A percentile compares a stretch with the other conserved stretches of the same genome.
Conservation (phyloP, 2,329 filamentous ascomycete species). For the Arthroderma sp. region DNA sequence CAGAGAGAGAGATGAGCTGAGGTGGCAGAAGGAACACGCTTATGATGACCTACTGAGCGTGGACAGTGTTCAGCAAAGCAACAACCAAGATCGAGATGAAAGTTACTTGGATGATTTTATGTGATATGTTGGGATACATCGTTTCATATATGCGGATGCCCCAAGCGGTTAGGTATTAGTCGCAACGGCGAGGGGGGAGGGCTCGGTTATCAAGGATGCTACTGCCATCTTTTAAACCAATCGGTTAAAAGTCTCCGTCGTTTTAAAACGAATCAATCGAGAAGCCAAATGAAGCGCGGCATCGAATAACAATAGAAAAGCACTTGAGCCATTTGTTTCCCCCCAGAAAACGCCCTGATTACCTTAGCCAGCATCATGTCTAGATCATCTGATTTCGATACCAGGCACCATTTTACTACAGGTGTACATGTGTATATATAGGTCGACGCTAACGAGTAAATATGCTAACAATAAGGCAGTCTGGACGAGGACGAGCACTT, state of each 20-base stretch:
- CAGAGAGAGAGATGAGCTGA: slow-evolving; percentile 75
- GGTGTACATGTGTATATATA: background rate
- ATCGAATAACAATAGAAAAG: no score
- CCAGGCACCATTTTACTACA: background rate
- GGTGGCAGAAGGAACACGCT: slow-evolving; percentile 93
- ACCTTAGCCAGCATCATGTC: background rate
- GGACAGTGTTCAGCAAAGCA: slow-evolving; percentile 62
- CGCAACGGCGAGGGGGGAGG: no score
- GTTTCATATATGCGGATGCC: background rate
- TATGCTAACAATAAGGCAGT: background rate
- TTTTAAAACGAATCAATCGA: no score
- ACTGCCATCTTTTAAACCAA: no score
- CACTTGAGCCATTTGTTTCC: no score
- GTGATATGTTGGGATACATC: slow-evolving; percentile 35
- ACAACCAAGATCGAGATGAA: slow-evolving; percentile 71
- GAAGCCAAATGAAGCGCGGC: no score
- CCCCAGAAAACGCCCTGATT: background rate
- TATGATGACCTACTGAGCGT: slow-evolving; percentile 88
- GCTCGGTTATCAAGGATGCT: no score
- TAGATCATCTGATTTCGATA: background rate
- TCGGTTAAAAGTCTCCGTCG: no score
- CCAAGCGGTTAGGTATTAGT: no score
- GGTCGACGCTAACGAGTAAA: background rate
- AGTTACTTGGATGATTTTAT: slow-evolving; percentile 85
- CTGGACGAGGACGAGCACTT: background rate